Evolutionary conservation across 352 stramenopile genomes (phyloP).

Genomic region (Phytophthora pluvialis): DNA sequence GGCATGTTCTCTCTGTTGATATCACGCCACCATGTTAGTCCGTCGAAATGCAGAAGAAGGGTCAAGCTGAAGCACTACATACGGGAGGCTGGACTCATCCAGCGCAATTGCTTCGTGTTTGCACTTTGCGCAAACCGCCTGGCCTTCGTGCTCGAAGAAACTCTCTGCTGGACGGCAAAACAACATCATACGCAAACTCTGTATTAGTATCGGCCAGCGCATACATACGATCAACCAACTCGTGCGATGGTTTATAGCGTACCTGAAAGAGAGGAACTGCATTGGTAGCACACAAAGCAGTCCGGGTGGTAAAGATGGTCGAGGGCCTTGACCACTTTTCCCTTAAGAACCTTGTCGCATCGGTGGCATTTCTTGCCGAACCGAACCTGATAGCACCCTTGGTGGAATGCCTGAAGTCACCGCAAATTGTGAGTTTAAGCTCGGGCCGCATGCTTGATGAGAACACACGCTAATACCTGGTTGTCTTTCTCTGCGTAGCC

Average conservation of each 20-base stretch:
- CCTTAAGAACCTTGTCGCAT: constrained; percentile 80
- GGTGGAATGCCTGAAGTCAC: constrained; percentile 67
- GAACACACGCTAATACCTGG: constrained; percentile 42
- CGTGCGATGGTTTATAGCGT: constrained; percentile 5
- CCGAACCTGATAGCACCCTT: constrained; percentile 77
- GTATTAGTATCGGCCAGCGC: constrained; percentile 27
- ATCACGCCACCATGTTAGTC: neutral
- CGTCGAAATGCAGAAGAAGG: neutral
- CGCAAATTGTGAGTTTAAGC: constrained; percentile 8
- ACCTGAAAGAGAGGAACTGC: constrained; percentile 80
- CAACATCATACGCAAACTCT: constrained; percentile 13
- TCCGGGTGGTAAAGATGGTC: constrained; percentile 87
- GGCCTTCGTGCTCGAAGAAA: constrained; percentile 82
- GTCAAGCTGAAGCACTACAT: constrained; percentile 31
- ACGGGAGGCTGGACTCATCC: constrained; percentile 51
- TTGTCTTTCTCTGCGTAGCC: constrained; percentile 86
- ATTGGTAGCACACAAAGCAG: constrained; percentile 85
- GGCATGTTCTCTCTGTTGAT: constrained; percentile 52
- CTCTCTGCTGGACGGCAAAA: constrained; percentile 63
- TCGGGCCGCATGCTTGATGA: neutral
- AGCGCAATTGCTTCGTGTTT: constrained; percentile 77
- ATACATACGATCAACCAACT: neutral
- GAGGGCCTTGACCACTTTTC: constrained; percentile 86
- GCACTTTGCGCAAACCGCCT: constrained; percentile 81
- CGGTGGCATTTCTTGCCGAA: constrained; percentile 85